A percentile compares a stretch with the other conserved stretches of the same genome.
Conservation (phyloP, 257 asterid species). For the Petrea volubilis region DNA sequence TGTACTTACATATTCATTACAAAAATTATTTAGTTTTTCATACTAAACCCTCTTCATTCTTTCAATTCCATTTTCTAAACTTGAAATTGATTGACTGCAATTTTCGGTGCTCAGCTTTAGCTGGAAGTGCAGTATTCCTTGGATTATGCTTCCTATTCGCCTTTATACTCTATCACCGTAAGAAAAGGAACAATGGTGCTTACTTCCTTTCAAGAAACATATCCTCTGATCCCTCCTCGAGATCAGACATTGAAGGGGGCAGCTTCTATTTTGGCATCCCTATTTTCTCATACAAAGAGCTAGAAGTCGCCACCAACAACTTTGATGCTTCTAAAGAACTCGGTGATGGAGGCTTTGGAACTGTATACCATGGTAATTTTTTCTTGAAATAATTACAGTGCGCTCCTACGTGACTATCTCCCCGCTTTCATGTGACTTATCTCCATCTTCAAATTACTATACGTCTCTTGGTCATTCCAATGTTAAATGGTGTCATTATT, state of each 20-base stretch:
- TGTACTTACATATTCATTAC: no score
- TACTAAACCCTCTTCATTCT: no score
- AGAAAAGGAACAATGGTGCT: constrained; percentile 28
- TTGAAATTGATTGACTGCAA: background rate
- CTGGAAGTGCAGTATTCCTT: constrained; percentile 37
- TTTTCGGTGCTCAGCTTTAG: constrained; percentile 32
- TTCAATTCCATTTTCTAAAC: no score
- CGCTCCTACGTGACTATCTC: no score
- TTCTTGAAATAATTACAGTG: no score
- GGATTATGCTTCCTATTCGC: constrained; percentile 4
- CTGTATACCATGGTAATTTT: constrained; percentile 69
- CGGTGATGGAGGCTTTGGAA: constrained; percentile 87
- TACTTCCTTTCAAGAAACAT: constrained; percentile 40
- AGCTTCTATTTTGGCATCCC: constrained; percentile 52
- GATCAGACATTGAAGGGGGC: constrained; percentile 40
- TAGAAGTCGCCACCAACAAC: constrained; percentile 55
- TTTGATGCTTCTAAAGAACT: constrained; percentile 64
- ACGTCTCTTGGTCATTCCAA: no score
- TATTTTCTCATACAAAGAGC: constrained; percentile 62
- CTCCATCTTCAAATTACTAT: no score
- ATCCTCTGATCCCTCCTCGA: constrained; percentile 43
- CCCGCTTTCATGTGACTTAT: no score
- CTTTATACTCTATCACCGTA: constrained; percentile 27
- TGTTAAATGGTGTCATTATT: background rate
- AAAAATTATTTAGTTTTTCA: no score